Conservation (phyloP, 2,329 filamentous ascomycete genomes). For the Colletotrichum tanaceti region DNA sequence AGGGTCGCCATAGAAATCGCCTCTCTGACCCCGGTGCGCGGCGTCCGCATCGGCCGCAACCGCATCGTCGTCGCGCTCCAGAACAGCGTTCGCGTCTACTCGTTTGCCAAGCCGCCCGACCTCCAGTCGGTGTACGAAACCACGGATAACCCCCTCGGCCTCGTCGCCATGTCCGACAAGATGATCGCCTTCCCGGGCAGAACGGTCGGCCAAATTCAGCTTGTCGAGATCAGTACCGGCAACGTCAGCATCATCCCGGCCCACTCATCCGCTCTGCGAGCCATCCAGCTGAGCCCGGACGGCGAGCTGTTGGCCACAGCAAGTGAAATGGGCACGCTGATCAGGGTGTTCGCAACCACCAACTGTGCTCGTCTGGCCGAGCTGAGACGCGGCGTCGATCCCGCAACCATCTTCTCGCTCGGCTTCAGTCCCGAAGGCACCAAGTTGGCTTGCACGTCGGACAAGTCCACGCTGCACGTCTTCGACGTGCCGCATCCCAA, state of each 20-base stretch:
- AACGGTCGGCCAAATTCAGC: slow-evolving; percentile 86
- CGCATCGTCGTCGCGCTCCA: slow-evolving; percentile 84
- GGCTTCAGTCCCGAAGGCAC: slow-evolving; percentile 85
- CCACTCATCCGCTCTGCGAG: slow-evolving; percentile 82
- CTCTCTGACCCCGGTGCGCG: slow-evolving; percentile 82
- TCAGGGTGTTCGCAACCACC: slow-evolving; percentile 84
- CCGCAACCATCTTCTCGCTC: slow-evolving; percentile 86
- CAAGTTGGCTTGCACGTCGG: slow-evolving; percentile 90
- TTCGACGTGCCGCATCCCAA: slow-evolving; percentile 81
- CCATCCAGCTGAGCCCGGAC: slow-evolving; percentile 82
- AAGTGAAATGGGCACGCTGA: slow-evolving; percentile 89
- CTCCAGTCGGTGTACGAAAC: slow-evolving; percentile 85
- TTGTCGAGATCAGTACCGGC: slow-evolving; percentile 80
- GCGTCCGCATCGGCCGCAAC: slow-evolving; percentile 76
- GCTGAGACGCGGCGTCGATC: slow-evolving; percentile 88
- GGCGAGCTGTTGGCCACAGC: slow-evolving; percentile 88
- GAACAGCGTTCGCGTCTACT: slow-evolving; percentile 84
- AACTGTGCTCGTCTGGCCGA: slow-evolving; percentile 86
- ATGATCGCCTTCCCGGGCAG: slow-evolving; percentile 88
- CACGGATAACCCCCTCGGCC: slow-evolving; percentile 81
- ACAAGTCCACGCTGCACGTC: slow-evolving; percentile 95
- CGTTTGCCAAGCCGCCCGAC: slow-evolving; percentile 77
- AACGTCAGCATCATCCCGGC: slow-evolving; percentile 95
- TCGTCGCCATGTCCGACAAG: slow-evolving; percentile 81
- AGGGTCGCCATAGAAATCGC: slow-evolving; percentile 81